Percentiles rank a stretch among this genome's conserved stretches.
Evolutionary conservation across 2,329 filamentous ascomycete species (phyloP).

Genomic region (Sphaerulina populicola): DNA sequence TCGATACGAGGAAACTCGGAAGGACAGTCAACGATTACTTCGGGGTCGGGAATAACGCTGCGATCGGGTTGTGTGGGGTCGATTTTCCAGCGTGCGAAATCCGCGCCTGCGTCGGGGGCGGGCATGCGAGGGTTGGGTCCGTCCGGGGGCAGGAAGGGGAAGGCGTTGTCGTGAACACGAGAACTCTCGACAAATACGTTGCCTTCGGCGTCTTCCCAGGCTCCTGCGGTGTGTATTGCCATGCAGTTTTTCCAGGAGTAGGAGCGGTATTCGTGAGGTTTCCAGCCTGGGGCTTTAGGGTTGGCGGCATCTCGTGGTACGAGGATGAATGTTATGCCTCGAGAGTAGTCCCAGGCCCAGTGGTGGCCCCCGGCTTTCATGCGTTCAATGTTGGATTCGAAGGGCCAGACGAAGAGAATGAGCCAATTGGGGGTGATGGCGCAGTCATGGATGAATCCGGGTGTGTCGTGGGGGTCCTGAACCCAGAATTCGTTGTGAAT

Average conservation of each 20-base stretch:
- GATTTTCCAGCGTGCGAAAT: constrained; percentile 39
- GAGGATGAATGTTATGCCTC: constrained; percentile 23
- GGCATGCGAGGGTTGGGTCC: constrained; percentile 22
- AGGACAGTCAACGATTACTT: constrained; percentile 33
- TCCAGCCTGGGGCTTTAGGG: constrained; percentile 13
- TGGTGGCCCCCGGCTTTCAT: constrained; percentile 36
- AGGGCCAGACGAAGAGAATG: constrained; percentile 33
- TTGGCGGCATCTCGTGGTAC: constrained; percentile 18
- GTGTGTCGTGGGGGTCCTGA: constrained; percentile 31
- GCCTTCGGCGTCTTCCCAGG: constrained; percentile 35
- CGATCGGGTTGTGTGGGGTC: constrained; percentile 31
- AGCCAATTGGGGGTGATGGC: constrained; percentile 37
- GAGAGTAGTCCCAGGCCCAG: constrained; percentile 33
- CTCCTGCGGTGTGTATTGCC: constrained; percentile 39
- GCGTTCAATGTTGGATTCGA: constrained; percentile 32
- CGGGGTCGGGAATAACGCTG: constrained; percentile 26
- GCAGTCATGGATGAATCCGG: constrained; percentile 36
- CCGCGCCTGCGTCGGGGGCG: constrained; percentile 33
- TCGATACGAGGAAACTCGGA: constrained; percentile 42
- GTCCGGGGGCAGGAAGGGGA: constrained; percentile 39
- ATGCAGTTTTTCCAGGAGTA: constrained; percentile 29
- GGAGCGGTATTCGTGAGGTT: constrained; percentile 8
- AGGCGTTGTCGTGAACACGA: constrained; percentile 37
- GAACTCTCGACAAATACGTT: constrained; percentile 36
- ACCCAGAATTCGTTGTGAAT: constrained; percentile 37